Percentiles rank a stretch among this genome's conserved stretches.
Conservation (phyloP, 805 yeast genomes). For the Wickerhamiella brachini region DNA sequence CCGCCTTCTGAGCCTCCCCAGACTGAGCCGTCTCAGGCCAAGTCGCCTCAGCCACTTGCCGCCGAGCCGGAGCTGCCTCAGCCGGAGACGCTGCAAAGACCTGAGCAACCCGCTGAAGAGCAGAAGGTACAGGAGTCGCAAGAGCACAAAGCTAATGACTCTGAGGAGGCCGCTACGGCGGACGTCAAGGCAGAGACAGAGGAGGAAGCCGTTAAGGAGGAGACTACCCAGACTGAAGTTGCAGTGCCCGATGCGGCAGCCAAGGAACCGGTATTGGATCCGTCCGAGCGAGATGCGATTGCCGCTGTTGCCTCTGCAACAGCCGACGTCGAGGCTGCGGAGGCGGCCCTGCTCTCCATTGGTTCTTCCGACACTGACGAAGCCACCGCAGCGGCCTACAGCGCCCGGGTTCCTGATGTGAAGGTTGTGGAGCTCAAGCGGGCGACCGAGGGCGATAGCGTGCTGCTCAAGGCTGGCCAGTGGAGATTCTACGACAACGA, state of each 20-base stretch:
- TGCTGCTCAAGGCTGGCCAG: conserved; percentile 8
- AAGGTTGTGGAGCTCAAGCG: conserved; percentile 7
- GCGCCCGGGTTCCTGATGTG: background rate
- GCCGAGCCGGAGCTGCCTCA: background rate
- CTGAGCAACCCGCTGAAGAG: too few species aligned
- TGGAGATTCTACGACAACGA: conserved; percentile 18
- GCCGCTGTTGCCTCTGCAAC: background rate
- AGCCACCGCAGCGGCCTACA: background rate
- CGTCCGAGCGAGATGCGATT: background rate
- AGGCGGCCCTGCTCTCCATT: background rate
- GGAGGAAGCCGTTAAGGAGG: background rate
- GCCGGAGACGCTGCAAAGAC: too few species aligned
- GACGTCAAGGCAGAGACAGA: too few species aligned
- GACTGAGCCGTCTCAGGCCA: too few species aligned
- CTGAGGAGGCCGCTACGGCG: too few species aligned
- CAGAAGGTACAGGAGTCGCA: too few species aligned
- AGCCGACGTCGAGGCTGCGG: background rate
- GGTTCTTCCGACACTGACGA: background rate
- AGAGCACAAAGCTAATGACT: too few species aligned
- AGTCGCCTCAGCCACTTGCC: too few species aligned
- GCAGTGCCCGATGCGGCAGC: background rate
- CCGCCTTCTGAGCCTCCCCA: background rate
- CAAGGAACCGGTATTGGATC: background rate
- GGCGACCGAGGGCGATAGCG: conserved; percentile 6
- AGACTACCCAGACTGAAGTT: background rate